Conservation (phyloP, 1,284 basidiomycete species). For the Ustilago trichophora region DNA sequence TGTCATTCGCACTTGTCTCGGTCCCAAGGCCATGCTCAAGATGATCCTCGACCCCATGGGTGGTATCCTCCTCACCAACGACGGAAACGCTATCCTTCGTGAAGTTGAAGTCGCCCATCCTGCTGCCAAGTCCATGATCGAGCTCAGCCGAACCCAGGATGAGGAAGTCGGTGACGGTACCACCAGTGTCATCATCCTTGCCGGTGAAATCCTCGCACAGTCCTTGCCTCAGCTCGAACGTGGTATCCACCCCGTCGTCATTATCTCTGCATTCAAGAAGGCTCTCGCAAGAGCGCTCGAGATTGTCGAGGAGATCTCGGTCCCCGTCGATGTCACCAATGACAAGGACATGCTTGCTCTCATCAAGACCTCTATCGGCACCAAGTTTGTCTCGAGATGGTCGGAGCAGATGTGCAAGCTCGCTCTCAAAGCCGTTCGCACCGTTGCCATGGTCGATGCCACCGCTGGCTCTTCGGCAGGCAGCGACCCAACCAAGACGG, state of each 20-base stretch:
- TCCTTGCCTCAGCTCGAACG: slow-evolving; percentile 90
- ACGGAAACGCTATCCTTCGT: slow-evolving; percentile 94
- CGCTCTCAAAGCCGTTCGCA: slow-evolving; percentile 89
- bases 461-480: slow-evolving; percentile 18
- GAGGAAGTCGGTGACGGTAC: slow-evolving; percentile 99
- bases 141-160: slow-evolving; percentile 94
- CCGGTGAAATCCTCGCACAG: slow-evolving; percentile 98
- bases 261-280: slow-evolving; percentile 97
- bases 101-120: slow-evolving; percentile 99
- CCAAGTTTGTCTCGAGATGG: slow-evolving; percentile 96
- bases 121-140: slow-evolving; percentile 99
- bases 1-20: slow-evolving; percentile 97
- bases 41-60: slow-evolving; percentile 85
- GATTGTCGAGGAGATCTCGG: slow-evolving; percentile 85
- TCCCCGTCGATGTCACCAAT: slow-evolving; percentile 86
- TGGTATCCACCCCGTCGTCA: slow-evolving; percentile 97
- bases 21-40: slow-evolving; percentile 98
- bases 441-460: slow-evolving; percentile 73
- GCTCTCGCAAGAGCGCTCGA: slow-evolving; percentile 89
- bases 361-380: slow-evolving; percentile 99
- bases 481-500: slow-evolving; percentile 70
- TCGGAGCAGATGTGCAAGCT: slow-evolving; percentile 96
- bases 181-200: slow-evolving; percentile 95
- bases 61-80: slow-evolving; percentile 78
- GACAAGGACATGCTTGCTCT: slow-evolving; percentile 93